Conservation (phyloP, 768 basidiomycete genomes). For the Chalciporus pseudorubinellus region DNA sequence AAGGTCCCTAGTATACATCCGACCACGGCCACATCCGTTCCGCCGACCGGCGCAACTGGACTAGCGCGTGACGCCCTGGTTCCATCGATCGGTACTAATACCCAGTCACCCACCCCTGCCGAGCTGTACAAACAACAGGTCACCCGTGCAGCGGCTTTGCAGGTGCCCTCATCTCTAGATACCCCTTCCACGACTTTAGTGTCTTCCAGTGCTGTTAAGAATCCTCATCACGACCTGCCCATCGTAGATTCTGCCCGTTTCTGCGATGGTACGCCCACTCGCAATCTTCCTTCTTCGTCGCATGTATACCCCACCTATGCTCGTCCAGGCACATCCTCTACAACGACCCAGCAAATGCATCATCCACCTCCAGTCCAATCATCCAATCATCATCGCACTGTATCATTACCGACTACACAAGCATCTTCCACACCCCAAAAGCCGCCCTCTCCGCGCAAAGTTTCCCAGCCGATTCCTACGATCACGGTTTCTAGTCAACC, state of each 20-base stretch:
- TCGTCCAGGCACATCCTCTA: constrained; percentile 20
- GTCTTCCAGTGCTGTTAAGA: constrained; percentile 17
- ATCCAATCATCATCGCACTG: constrained; percentile 34
- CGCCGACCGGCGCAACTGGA: neutral
- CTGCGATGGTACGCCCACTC: constrained; percentile 23
- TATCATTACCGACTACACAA: constrained; percentile 34
- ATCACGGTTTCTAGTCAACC: constrained; percentile 27
- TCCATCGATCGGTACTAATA: constrained; percentile 1
- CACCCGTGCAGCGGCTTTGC: constrained; percentile 14
- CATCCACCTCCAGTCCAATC: constrained; percentile 21
- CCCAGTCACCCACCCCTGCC: constrained; percentile 8
- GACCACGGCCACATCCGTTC: constrained; percentile 2
- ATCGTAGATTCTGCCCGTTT: constrained; percentile 19
- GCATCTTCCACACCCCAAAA: constrained; percentile 16
- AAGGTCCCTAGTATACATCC: constrained; percentile 4
- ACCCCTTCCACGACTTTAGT: constrained; percentile 3
- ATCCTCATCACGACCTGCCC: constrained; percentile 20
- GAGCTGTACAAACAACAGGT: constrained; percentile 23
- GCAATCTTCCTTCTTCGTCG: constrained; percentile 19
- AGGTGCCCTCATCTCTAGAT: constrained; percentile 16
- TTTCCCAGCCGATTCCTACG: constrained; percentile 27
- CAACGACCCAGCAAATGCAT: constrained; percentile 21
- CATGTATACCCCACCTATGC: constrained; percentile 23
- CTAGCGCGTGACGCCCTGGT: constrained; percentile 3
- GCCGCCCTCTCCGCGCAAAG: constrained; percentile 30